Evolutionary conservation across 768 basidiomycete genomes (phyloP).

Genomic region (Infundibulicybe gibba): DNA sequence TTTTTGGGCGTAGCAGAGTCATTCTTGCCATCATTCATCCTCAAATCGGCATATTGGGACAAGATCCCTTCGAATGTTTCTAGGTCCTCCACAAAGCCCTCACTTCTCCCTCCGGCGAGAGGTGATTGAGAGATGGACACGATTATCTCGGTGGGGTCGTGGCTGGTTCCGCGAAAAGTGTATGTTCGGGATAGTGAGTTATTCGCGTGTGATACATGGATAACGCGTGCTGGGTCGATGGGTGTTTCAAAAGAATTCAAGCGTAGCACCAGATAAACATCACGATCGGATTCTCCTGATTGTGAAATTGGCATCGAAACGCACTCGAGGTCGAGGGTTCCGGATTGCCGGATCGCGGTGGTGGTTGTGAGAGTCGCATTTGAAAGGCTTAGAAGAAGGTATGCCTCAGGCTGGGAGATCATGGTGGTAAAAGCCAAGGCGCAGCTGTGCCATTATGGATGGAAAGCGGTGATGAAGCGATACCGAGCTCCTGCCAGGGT

Average conservation of each 20-base stretch:
- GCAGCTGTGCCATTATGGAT: too few species aligned
- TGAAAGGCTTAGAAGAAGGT: conserved; percentile 46
- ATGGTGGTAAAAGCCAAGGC: neutral
- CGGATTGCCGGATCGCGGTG: conserved; percentile 26
- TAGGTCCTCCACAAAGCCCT: conserved; percentile 44
- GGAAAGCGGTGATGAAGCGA: too few species aligned
- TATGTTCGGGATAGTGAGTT: conserved; percentile 32
- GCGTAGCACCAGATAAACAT: conserved; percentile 63
- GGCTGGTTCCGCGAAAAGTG: conserved; percentile 33
- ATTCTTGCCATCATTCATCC: conserved; percentile 9
- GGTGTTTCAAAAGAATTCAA: conserved; percentile 51
- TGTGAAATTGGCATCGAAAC: conserved; percentile 41
- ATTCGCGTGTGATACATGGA: conserved; percentile 28
- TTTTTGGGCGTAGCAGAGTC: neutral
- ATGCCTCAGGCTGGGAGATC: conserved; percentile 36
- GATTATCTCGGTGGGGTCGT: conserved; percentile 29
- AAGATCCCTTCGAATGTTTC: conserved; percentile 62
- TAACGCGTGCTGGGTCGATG: conserved; percentile 48
- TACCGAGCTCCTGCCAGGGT: too few species aligned
- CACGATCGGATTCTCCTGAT: conserved; percentile 30
- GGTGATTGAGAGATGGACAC: conserved; percentile 25
- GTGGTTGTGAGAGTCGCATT: conserved; percentile 34
- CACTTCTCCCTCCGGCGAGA: conserved; percentile 12
- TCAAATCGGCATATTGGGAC: conserved; percentile 53
- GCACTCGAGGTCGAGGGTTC: conserved; percentile 53